Evolutionary conservation across 768 basidiomycete genomes (phyloP), one percentile per base, ranked within the genome.

Genomic region (Hygrophorus pudorinus): DNA sequence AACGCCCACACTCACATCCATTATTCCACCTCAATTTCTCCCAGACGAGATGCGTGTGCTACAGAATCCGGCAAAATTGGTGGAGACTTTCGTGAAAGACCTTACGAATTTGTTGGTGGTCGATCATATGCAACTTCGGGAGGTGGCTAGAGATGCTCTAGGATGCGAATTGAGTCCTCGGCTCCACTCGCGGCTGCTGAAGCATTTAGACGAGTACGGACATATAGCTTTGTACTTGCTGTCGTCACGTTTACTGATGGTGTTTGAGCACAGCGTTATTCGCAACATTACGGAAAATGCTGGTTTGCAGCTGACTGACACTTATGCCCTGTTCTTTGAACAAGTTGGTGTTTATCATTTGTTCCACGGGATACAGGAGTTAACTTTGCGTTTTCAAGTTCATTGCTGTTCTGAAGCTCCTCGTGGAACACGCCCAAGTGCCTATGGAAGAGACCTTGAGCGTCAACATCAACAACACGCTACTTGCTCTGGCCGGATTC

Each of bases 131-230:
- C 70, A 75, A 35, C 73, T 84, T 29, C 76, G 89, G n/a, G 85
- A 94, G 53, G 69, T 78, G 9, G 85, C 85, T 2, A 74, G 78
- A 51, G 88, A 90, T 44, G 86, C 88, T 0, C 61, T 96, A 13
- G 88, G 90, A 2, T 67, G 70, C 11, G 91, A 96, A 53, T 66
- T 93, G 14, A 81, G 78, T 48, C 78, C 81, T 20, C 70, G 74
- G 37, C 63, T 88, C 38, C 85, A 86, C 52, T 65, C 73, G 16
- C 72, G 70, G 46, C 62, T 93, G 24, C 68, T 93, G 40, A 76
- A 71, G 49, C 75, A 80, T 47, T 66, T 94, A 45, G 82, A 86
- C 42, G 74, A 76, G 90, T 91, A 59, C 53, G 84, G 5, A 66
- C 3, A 6, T 34, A 24, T 14, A 7, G 13, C 24, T n/a, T 41